Percentiles rank a stretch among this genome's conserved stretches.
Conservation (phyloP, 371 early-diverging fungal genomes). For the Circinella umbellata region DNA sequence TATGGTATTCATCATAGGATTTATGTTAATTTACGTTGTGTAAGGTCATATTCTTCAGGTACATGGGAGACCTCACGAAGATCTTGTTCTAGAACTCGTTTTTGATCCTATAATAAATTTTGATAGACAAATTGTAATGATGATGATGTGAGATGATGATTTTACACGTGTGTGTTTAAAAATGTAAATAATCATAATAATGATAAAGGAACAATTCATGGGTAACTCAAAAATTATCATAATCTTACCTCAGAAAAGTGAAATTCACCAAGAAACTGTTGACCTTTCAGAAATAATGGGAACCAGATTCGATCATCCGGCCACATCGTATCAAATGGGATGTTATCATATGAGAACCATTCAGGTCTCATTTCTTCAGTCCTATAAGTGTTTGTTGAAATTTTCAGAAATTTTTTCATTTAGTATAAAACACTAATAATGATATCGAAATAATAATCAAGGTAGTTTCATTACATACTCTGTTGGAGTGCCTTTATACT, state of each 20-base stretch:
- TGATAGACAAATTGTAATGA: neutral
- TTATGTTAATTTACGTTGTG: slow-evolving; percentile 2
- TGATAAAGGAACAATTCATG: neutral
- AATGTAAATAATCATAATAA: neutral
- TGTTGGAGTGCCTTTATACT: slow-evolving; percentile 52
- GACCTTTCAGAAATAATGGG: slow-evolving; percentile 31
- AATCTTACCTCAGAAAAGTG: slow-evolving; percentile 40
- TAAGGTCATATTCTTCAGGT: slow-evolving; percentile 2
- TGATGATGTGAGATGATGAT: slow-evolving; percentile 6
- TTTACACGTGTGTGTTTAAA: neutral
- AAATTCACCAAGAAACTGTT: slow-evolving; percentile 38
- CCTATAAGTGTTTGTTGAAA: slow-evolving; percentile 24
- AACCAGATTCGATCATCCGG: slow-evolving; percentile 60
- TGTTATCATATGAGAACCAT: slow-evolving; percentile 56
- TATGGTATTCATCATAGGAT: neutral
- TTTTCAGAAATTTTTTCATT: too few relatives aligned
- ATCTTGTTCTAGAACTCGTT: neutral
- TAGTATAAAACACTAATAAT: too few relatives aligned
- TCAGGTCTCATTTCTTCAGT: slow-evolving; percentile 70
- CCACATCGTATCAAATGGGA: slow-evolving; percentile 65
- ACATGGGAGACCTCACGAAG: slow-evolving; percentile 1
- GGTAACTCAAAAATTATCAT: slow-evolving; percentile 35
- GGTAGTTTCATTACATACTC: slow-evolving; percentile 48
- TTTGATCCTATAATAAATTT: neutral
- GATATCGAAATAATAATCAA: too few relatives aligned